Evolutionary conservation across 371 early-diverging fungal genomes (phyloP), one percentile per base, ranked within the genome.

Genomic region (Thermomucor indicae-seudaticae): DNA sequence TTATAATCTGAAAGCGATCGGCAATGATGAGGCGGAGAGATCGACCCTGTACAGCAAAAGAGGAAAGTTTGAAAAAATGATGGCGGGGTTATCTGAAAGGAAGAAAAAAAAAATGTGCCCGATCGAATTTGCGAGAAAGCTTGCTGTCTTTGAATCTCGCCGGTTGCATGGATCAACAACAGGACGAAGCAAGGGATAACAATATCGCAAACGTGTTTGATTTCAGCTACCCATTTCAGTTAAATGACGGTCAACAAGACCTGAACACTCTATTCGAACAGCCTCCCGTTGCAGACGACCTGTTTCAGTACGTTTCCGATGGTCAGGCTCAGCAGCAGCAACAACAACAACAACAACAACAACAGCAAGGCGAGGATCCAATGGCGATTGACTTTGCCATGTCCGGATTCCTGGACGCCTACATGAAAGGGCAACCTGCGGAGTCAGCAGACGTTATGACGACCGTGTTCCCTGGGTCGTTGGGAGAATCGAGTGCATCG

Each of bases 221-320:
- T 20, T 43, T 51, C 24, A 44, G 35, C 25, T 51, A 43, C 22
- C 44, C 52, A n/a, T 32, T 51, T 5, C 43, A 51, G 19, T 34
- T 51, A 17, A 27, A 34, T 37, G 31, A 39, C 41, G 42, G 24
- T 23, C 25, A 30, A 11, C 42, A 22, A 10, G 10, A 40, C 16
- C 17, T 27, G 39, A 42, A 34, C 16, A 19, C 31, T 34, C 17
- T 43, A 6, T 20, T 34, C 34, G 32, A 30, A 4, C 27, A 43
- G 11, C 25, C 42, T 8, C 10, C 29, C 6, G 40, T 56, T 17
- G 50, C 57, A 16, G 46, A 50, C 16, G 48, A 56, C 43, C 30
- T 56, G 7, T 38, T 56, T 23, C 50, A 56, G 25, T 49, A 49
- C 37, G 43, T 56, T 7, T 49, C 43, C 7, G 46, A 46, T 46